A percentile compares a stretch with the other conserved stretches of the same genome.
These are phyloP conservation scores for Quercus dentata DNA, from an alignment of 306 rosid genomes.

Conservation along the genomic window DNA sequence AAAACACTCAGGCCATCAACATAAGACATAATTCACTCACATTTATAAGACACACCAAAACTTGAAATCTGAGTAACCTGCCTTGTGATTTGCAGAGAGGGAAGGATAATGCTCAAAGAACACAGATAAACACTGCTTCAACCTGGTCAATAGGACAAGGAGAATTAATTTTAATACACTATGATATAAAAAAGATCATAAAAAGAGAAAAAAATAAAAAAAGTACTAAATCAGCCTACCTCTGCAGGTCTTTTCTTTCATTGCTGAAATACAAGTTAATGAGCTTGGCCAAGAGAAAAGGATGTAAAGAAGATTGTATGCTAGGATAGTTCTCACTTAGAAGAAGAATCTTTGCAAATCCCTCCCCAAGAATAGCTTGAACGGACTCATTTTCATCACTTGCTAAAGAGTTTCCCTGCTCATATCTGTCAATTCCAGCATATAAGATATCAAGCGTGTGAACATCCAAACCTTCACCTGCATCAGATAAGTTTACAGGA, in stretches of 20 bases:
- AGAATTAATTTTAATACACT: constrained; percentile 11
- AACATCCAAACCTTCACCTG: constrained; percentile 36
- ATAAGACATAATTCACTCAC: not conserved
- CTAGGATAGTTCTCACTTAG: constrained; percentile 67
- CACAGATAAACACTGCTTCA: constrained; percentile 88
- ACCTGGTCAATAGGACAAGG: constrained; percentile 39
- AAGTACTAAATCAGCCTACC: constrained; percentile 37
- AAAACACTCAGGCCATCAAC: constrained; percentile 11
- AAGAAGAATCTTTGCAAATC: constrained; percentile 96
- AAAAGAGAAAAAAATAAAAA: not conserved
- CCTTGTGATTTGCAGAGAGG: constrained; percentile 79
- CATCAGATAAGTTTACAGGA: constrained; percentile 55
- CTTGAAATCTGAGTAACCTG: constrained; percentile 24
- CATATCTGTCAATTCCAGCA: constrained; percentile 60
- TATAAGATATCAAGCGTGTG: constrained; percentile 71
- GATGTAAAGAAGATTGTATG: constrained; percentile 65
- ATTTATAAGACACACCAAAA: constrained; percentile 5
- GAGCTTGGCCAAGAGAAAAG: constrained; percentile 69
- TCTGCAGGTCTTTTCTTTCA: constrained; percentile 49
- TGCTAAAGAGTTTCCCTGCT: constrained; percentile 47
- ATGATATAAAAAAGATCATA: not conserved
- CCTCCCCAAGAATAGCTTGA: constrained; percentile 78
- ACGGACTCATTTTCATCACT: constrained; percentile 66
- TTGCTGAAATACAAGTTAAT: constrained; percentile 62
- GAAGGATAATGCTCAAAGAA: constrained; percentile 94